Evolutionary conservation across 164 flowering plant genomes (phyloP), one percentile per base, ranked within the genome.

Genomic region (Piper betle): DNA sequence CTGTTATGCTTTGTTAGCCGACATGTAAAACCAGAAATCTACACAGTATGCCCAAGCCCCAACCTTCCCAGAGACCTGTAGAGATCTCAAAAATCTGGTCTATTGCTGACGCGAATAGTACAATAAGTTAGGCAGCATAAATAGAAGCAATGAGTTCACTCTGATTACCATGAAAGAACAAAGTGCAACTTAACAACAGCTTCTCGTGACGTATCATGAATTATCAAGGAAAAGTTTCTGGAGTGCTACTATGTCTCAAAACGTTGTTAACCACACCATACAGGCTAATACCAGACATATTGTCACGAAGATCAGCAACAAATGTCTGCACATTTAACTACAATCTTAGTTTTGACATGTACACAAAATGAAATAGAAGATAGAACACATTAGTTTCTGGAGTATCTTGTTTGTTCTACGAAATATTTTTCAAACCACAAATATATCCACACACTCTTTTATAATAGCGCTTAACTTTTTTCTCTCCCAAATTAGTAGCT

Each of bases 221-320:
- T 75, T 72, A 62, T 81, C 73, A 93, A 58, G 41, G 74, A 74
- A 71, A 81, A 85, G 70, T 58, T 59, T 73, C 77, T 53, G 66
- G 17, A 18, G 73, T 59, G 67, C 68, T 72, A 67, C 43, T 72
- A 52, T 83, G 86, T 58, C 71, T 69, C 12, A 58, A 60, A 10
- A 93, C 77, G 70, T 82, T 79, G 57, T 65, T 77, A 58, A 93
- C 83, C 57, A 69, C 78, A 62, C 95, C 99, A 76, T 85, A 90
- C 59, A 93, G 81, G 82, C 92, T 82, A 70, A 90, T 60, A 64
- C 86, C 67, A 66, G 82, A 86, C 96, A 90, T 93, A 82, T 88
- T 90, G 80, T 88, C 92, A 54, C 71, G 83, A 62, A 93, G 85
- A 76, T 93, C 88, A 40, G 59, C 72, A 62, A 93, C 79, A 76